A percentile compares a stretch with the other conserved stretches of the same genome.
phyloP scores from a whole-genome alignment of 2,329 filamentous ascomycete genomes.

The Penicillium glabrum region DNA sequence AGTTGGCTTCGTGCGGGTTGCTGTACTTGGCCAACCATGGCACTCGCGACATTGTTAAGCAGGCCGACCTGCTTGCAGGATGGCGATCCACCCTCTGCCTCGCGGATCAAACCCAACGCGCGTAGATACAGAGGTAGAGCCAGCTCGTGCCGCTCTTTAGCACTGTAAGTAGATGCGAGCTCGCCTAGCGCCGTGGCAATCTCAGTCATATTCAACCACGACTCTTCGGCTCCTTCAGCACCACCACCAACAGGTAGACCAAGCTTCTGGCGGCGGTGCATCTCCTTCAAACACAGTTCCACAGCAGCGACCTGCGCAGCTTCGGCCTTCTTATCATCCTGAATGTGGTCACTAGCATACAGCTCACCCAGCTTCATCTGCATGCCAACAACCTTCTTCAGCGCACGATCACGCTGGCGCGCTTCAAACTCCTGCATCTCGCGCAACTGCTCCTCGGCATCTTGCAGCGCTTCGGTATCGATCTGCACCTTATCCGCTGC shows the following conservation, averaged over 20 bases:
- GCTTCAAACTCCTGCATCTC: slow-evolving; percentile 30
- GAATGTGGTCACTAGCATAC: slow-evolving; percentile 74
- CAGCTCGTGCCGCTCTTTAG: slow-evolving; percentile 72
- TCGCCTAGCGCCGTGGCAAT: slow-evolving; percentile 49
- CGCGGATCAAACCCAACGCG: slow-evolving; percentile 68
- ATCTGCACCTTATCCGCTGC: slow-evolving; percentile 21
- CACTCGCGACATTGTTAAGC: slow-evolving; percentile 54
- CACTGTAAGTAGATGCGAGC: slow-evolving; percentile 74
- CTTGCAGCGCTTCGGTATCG: slow-evolving; percentile 22
- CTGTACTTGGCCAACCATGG: slow-evolving; percentile 47
- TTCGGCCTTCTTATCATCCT: slow-evolving; percentile 72
- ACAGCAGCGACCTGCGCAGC: slow-evolving; percentile 77
- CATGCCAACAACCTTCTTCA: slow-evolving; percentile 73
- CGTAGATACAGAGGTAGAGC: slow-evolving; percentile 85
- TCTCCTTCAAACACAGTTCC: slow-evolving; percentile 74
- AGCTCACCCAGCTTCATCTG: slow-evolving; percentile 82
- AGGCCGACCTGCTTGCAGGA: slow-evolving; percentile 78
- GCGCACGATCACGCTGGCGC: slow-evolving; percentile 60
- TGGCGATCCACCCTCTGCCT: slow-evolving; percentile 40
- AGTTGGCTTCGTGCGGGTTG: slow-evolving; percentile 28
- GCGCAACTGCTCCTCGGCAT: slow-evolving; percentile 22
- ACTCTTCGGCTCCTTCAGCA: slow-evolving; percentile 35
- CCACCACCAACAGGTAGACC: slow-evolving; percentile 69
- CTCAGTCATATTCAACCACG: slow-evolving; percentile 42
- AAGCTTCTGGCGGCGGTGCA: slow-evolving; percentile 64